Evolutionary conservation across 371 early-diverging fungal species (phyloP).

Genomic region (Rhizopus delemar): DNA sequence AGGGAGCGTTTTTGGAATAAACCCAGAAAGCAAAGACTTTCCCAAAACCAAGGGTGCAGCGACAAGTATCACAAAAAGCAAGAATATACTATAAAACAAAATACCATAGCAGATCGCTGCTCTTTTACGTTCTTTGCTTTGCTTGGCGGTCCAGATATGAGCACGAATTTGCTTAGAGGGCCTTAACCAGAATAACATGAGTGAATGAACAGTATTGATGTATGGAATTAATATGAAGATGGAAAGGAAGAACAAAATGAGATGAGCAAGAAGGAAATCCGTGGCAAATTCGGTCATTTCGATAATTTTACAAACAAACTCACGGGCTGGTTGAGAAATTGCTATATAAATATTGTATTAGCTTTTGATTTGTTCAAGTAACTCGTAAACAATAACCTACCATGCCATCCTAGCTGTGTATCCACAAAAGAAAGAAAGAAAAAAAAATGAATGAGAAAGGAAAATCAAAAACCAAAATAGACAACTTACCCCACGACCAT

Average conservation of each 20-base stretch:
- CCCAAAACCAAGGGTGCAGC: slow-evolving; percentile 62
- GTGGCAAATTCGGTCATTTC: slow-evolving; percentile 84
- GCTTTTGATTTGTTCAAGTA: neutral
- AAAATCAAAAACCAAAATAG: slow-evolving; percentile 11
- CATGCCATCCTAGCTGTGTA: slow-evolving; percentile 50
- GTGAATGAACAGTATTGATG: slow-evolving; percentile 78
- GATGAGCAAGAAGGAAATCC: slow-evolving; percentile 77
- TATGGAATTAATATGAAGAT: slow-evolving; percentile 74
- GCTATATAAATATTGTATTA: slow-evolving; percentile 30
- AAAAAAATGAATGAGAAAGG: neutral
- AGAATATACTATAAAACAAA: slow-evolving; percentile 64
- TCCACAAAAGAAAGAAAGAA: neutral
- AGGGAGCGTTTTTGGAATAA: slow-evolving; percentile 30
- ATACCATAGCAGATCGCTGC: slow-evolving; percentile 70
- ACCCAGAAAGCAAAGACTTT: slow-evolving; percentile 13
- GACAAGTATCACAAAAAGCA: slow-evolving; percentile 61
- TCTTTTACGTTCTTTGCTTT: slow-evolving; percentile 59
- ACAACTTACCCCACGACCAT: slow-evolving; percentile 72
- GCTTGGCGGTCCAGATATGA: slow-evolving; percentile 75
- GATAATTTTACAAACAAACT: slow-evolving; percentile 82
- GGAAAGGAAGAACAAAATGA: slow-evolving; percentile 72
- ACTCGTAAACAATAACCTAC: slow-evolving; percentile 14
- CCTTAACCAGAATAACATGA: slow-evolving; percentile 84
- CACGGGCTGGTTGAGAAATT: slow-evolving; percentile 73
- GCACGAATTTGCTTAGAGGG: slow-evolving; percentile 78